Conservation (phyloP, 192 early-diverging fungal genomes). For the Umbelopsis sp. region DNA sequence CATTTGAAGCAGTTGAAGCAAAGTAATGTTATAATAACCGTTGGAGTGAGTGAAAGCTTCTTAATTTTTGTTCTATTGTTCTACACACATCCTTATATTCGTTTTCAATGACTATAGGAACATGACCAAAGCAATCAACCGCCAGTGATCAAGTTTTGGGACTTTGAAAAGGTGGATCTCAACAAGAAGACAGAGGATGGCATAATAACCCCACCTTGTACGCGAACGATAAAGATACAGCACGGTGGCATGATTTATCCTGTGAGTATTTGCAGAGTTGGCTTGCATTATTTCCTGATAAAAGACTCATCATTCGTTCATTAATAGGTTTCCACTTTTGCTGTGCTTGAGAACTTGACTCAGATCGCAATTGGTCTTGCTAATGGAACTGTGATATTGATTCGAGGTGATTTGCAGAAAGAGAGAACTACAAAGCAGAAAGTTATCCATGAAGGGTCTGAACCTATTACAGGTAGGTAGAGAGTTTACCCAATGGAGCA, state of each 20-base stretch:
- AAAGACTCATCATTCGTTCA: neutral
- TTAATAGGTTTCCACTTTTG: conserved; percentile 60
- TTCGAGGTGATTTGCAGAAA: conserved; percentile 79
- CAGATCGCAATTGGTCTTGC: conserved; percentile 93
- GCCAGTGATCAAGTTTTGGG: conserved; percentile 81
- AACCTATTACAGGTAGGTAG: conserved; percentile 78
- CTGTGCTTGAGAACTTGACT: conserved; percentile 74
- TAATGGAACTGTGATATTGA: conserved; percentile 86
- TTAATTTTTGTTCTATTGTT: conserved; percentile 36
- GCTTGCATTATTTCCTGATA: too few species aligned
- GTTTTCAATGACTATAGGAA: conserved; percentile 38
- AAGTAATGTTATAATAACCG: conserved; percentile 76
- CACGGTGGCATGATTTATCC: conserved; percentile 67
- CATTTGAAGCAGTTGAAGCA: conserved; percentile 83
- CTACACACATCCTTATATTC: neutral
- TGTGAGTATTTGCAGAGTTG: conserved; percentile 31
- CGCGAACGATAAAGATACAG: conserved; percentile 68
- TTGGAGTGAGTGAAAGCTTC: conserved; percentile 61
- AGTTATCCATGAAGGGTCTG: conserved; percentile 80
- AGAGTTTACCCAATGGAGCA: conserved; percentile 25
- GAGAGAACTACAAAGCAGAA: conserved; percentile 78
- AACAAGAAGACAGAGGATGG: conserved; percentile 45
- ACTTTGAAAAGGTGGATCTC: conserved; percentile 58
- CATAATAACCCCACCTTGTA: conserved; percentile 53
- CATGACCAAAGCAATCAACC: conserved; percentile 41